Evolutionary conservation across 2,329 filamentous ascomycete genomes (phyloP), one percentile per base, ranked within the genome.

Genomic region (Xylariaceae sp.): DNA sequence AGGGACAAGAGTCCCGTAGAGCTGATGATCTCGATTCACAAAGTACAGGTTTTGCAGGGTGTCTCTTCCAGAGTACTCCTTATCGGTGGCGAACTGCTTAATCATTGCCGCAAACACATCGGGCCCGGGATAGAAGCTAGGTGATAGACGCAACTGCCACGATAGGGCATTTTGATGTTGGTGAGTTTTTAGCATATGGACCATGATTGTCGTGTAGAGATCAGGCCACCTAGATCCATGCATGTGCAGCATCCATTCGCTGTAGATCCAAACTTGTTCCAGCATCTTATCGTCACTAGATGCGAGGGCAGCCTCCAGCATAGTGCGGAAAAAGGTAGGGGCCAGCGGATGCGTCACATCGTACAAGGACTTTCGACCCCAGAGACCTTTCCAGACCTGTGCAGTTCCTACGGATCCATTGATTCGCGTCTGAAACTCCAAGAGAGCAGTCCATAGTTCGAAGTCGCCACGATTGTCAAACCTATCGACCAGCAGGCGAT

Each of bases 1-100:
- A 3, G 79, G 76, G n/a, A 82, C 69, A 7, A 82, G 48, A 17
- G 66, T 62, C 55, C 81, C 77, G 58, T 82, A 82, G 0, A 81
- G 56, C 11, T 62, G 55, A 39, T 70, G 75, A 41, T 75, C 67
- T 2, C 58, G 59, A 41, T 70, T 75, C 15, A 68, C 66, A 9
- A 68, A 59, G 52, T 82, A 82, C 10, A 82, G 64, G 12, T 66
- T 62, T 39, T 65, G 67, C 7, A 82, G 64, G 2, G 68, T 68
- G 10, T 65, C 64, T 40, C 75, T 69, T 42, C 71, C 59, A 18
- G 64, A 57, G 3, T 65, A 58, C 27, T 69, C 67, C 5, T 62
- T 52, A 42, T 75, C 68, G 14, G 61, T 48, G 36, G 72, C 68
- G 41, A 75, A 78, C 11, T 58, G 49, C 58, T 69, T 62, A 49